Conservation (phyloP, 75 land plant species). For the Picea glauca region DNA sequence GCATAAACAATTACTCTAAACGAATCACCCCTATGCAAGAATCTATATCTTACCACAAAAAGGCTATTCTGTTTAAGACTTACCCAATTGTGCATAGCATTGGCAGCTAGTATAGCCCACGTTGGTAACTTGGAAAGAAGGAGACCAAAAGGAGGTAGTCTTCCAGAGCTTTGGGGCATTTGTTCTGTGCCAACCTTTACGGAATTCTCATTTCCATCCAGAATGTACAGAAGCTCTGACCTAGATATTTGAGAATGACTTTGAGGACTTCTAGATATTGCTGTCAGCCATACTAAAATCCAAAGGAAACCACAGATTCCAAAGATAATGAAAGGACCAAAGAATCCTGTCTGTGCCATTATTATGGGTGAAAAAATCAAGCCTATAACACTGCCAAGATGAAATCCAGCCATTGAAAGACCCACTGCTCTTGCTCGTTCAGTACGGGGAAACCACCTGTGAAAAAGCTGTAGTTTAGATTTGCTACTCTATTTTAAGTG, state of each 20-base stretch:
- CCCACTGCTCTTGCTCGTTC: conserved; percentile 89
- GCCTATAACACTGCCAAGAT: conserved; percentile 83
- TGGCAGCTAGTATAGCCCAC: conserved; percentile 89
- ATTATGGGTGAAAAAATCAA: conserved; percentile 73
- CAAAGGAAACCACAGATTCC: conserved; percentile 80
- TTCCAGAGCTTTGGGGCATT: conserved; percentile 14
- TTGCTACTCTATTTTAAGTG: not conserved
- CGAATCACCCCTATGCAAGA: not conserved
- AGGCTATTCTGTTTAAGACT: conserved; percentile 5
- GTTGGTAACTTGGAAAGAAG: conserved; percentile 82
- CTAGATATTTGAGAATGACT: conserved; percentile 55
- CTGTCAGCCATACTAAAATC: conserved; percentile 73
- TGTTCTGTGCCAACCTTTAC: conserved; percentile 1
- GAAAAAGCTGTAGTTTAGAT: conserved; percentile 11
- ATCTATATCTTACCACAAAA: not conserved
- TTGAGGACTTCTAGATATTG: conserved; percentile 66
- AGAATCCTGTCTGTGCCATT: conserved; percentile 66
- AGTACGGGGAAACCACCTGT: conserved; percentile 92
- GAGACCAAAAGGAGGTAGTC: conserved; percentile 72
- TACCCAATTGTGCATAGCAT: conserved; percentile 97
- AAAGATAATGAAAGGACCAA: conserved; percentile 86
- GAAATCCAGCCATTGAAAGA: conserved; percentile 93
- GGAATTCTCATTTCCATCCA: conserved; percentile 15
- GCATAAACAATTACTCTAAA: not conserved
- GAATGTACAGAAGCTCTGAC: conserved; percentile 62